A percentile compares a stretch with the other conserved stretches of the same genome.
Conservation (phyloP, 441 rosid species). For the Adansonia gregorii region DNA sequence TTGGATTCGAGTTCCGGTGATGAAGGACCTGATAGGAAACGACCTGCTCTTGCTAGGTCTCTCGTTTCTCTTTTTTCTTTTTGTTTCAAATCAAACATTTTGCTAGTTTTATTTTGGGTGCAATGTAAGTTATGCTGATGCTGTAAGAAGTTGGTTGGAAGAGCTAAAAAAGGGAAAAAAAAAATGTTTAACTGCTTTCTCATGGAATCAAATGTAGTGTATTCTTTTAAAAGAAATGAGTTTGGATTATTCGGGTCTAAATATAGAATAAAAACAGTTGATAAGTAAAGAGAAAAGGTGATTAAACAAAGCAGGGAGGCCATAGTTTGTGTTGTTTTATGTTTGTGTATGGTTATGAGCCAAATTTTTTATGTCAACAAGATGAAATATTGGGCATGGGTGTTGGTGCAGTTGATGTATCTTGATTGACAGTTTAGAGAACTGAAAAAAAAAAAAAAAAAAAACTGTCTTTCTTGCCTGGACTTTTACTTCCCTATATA, state of each 20-base stretch:
- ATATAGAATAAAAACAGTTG: slow-evolving; percentile 1
- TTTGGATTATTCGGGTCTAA: background rate
- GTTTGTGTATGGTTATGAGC: background rate
- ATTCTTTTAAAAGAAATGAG: background rate
- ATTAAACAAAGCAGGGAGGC: background rate
- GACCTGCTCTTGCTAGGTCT: slow-evolving; percentile 93
- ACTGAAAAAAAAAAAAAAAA: background rate
- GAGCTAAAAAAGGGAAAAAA: background rate
- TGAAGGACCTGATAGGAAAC: slow-evolving; percentile 78
- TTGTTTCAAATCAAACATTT: background rate
- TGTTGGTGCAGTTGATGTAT: slow-evolving; percentile 3
- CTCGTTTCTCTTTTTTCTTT: background rate
- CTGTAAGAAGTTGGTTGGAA: background rate
- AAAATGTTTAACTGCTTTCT: background rate
- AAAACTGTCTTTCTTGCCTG: background rate
- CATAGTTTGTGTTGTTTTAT: slow-evolving; percentile 7
- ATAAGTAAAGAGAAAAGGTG: background rate
- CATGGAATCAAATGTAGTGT: background rate
- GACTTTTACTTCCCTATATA: no score
- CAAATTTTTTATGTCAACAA: background rate
- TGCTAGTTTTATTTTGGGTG: background rate
- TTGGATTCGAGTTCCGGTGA: slow-evolving; percentile 58
- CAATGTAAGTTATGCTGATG: background rate
- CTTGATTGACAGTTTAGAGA: background rate
- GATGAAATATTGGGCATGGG: background rate